These are phyloP conservation scores for Penicillium macrosclerotiorum DNA, from an alignment of 495 filamentous ascomycete genomes.

Conservation along the genomic window DNA sequence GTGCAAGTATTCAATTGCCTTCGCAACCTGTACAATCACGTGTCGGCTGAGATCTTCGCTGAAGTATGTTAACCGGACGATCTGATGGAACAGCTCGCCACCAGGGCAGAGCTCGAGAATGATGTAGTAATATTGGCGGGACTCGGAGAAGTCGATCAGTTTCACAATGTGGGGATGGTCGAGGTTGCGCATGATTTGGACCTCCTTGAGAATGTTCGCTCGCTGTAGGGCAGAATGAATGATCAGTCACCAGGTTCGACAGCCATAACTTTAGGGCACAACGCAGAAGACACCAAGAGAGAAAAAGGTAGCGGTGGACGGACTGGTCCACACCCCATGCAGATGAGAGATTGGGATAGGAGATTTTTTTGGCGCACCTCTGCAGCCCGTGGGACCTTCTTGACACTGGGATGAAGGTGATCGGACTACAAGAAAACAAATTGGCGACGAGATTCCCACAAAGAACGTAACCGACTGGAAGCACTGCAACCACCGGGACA, in stretches of 20 bases:
- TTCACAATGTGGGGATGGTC: conserved; percentile 95
- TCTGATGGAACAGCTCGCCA: conserved; percentile 97
- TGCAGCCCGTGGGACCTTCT: conserved; percentile 87
- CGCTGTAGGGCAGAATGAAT: conserved; percentile 59
- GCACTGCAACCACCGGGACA: not conserved
- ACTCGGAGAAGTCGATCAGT: conserved; percentile 90
- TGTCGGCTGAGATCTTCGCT: conserved; percentile 93
- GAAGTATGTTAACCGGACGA: conserved; percentile 96
- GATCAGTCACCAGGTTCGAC: conserved; percentile 6
- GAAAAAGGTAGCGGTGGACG: conserved; percentile 1
- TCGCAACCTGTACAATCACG: conserved; percentile 90
- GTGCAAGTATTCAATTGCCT: conserved; percentile 90
- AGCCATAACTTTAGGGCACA: not conserved
- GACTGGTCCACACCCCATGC: conserved; percentile 13
- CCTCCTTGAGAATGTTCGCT: conserved; percentile 96
- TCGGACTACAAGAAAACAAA: conserved; percentile 51
- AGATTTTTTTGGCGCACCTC: conserved; percentile 81
- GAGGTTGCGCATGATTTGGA: conserved; percentile 95
- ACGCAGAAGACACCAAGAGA: conserved; percentile 6
- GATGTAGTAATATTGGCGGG: conserved; percentile 94
- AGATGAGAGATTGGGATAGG: conserved; percentile 22
- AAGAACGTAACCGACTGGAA: not conserved
- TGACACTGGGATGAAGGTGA: conserved; percentile 91
- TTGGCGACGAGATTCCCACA: conserved; percentile 31
- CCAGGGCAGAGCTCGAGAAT: conserved; percentile 93